Base-by-base conservation (phyloP, 1,284 basidiomycete species). In the Boletus hoseneyae region DNA sequence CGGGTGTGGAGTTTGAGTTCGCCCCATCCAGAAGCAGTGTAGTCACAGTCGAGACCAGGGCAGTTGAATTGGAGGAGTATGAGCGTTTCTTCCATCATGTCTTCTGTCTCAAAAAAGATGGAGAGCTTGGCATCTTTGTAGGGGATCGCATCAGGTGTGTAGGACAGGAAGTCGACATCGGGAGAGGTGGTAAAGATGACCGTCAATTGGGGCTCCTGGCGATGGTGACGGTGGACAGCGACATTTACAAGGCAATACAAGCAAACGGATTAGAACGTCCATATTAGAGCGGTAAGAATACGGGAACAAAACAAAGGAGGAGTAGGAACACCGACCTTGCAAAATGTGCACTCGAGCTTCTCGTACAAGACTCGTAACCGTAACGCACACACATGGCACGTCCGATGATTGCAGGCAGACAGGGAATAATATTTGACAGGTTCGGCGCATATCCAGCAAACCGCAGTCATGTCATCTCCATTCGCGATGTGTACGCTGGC, bases 381-480 rank as follows among this genome's bases (percentile, higher is more conserved):
- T 42, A 98, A 72, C 1, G 92, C 87, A 65, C 96, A 99, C 49
- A 97, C 86, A 71, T 94, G 91, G 71, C 92, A 95, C 8, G 90
- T 93, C 38, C 88, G 76, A 67, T 99, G 96, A 64, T 93, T 93
- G 72, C 96, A 99, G 44, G 87, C 82, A 7, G 93, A 88, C 15
- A 97, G 72, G 10, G 90, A 85, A 70, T 87, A 95, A 66, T 92
- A 95, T 62, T 89, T 92, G 67, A 97, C 84, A 2, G 89, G 88
- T 65, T 99, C 94, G 1, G 96, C 94, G 63, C 96, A 99, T 68
- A 99, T 98, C 77, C 87, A 96, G 72, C 96, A 99, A 4, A 87
- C 67, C 39, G 78, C 75, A 43, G 75, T n/a, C 15, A 33, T 72
- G 5, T 57, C 60, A 7, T 54, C 57, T 13, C 54, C 57, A 13